Evolutionary conservation across 371 early-diverging fungal species (phyloP).

Genomic region (Basidiobolus heterosporus): DNA sequence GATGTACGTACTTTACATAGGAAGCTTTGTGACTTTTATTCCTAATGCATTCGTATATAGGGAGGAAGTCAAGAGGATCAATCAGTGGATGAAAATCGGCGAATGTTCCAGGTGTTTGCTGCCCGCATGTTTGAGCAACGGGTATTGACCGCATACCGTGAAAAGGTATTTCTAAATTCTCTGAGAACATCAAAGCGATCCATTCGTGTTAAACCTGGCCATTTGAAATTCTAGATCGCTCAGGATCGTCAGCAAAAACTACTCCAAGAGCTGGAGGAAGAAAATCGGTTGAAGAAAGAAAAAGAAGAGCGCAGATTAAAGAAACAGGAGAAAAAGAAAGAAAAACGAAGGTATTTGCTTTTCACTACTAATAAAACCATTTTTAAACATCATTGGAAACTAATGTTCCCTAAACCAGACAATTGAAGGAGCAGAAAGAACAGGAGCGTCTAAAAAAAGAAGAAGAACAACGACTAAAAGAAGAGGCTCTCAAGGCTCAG

Average conservation of each 20-base stretch:
- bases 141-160: conserved; percentile 75
- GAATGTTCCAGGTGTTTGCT: conserved; percentile 87
- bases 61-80: conserved; percentile 44
- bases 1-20: no score
- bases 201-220: background rate
- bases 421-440: conserved; percentile 5
- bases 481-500: background rate
- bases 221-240: conserved; percentile 29
- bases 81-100: conserved; percentile 77
- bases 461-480: conserved; percentile 6
- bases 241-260: conserved; percentile 61
- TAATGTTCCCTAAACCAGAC: conserved; percentile 1
- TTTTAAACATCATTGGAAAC: background rate
- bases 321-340: conserved; percentile 8
- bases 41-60: no score
- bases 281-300: conserved; percentile 13
- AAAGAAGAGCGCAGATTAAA: conserved; percentile 7
- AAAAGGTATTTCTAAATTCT: conserved; percentile 36
- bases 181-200: background rate
- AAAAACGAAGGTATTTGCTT: conserved; percentile 4
- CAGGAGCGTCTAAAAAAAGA: conserved; percentile 6
- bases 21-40: no score
- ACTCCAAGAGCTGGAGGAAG: conserved; percentile 63
- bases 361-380: background rate
- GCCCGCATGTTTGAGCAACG: conserved; percentile 91